These are phyloP conservation scores for Trichophyton simii DNA, from an alignment of 2,329 filamentous ascomycete species.

Conservation along the genomic window DNA sequence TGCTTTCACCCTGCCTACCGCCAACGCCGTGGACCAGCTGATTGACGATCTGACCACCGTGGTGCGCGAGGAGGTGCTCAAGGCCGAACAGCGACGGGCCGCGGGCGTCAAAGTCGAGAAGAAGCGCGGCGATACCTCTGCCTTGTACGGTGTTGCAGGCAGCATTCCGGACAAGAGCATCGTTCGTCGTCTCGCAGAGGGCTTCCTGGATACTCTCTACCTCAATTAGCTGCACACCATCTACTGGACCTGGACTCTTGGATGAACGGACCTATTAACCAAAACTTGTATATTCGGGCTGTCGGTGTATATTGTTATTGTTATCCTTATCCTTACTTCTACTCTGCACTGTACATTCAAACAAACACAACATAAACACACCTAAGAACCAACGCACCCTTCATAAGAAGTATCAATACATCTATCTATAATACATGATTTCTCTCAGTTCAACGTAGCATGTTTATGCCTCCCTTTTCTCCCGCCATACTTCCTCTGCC, in stretches of 20 bases:
- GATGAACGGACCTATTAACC: background rate
- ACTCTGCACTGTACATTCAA: background rate
- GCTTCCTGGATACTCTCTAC: conserved; percentile 86
- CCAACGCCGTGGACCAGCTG: conserved; percentile 66
- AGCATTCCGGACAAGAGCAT: conserved; percentile 92
- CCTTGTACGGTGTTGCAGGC: conserved; percentile 88
- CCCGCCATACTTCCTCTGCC: conserved; percentile 18
- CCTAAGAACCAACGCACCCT: no score
- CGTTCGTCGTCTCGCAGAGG: conserved; percentile 76
- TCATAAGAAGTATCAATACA: no score
- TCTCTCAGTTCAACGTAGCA: no score
- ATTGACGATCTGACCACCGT: conserved; percentile 54
- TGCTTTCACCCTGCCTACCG: conserved; percentile 79
- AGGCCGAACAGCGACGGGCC: conserved; percentile 56
- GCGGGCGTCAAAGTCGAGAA: conserved; percentile 44
- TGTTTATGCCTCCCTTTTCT: conserved; percentile 12
- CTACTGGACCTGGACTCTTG: background rate
- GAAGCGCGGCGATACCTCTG: conserved; percentile 58
- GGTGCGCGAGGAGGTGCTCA: conserved; percentile 59
- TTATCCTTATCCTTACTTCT: background rate
- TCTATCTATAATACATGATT: conserved; percentile 2
- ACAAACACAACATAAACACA: no score
- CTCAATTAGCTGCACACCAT: conserved; percentile 2
- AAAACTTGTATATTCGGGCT: background rate
- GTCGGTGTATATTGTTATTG: background rate